phyloP scores from a whole-genome alignment of 176 grass and related monocot species.

The Guadua angustifolia region DNA sequence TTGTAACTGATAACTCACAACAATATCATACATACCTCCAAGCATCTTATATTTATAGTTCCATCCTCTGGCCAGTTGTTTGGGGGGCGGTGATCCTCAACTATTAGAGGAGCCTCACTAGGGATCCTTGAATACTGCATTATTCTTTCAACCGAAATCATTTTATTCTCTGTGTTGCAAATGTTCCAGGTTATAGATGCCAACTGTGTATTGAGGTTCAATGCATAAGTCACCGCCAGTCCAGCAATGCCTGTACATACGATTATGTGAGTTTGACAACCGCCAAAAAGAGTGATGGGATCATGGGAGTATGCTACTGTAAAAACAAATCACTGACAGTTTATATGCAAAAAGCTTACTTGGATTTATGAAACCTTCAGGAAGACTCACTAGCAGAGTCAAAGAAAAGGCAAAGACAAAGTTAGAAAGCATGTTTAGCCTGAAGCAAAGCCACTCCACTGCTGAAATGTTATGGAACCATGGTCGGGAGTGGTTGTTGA shows the following conservation, averaged over 20 bases:
- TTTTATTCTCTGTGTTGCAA: conserved; percentile 96
- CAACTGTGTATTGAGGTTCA: conserved; percentile 88
- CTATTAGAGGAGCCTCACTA: conserved; percentile 84
- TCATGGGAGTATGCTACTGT: too few species aligned
- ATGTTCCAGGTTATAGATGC: conserved; percentile 89
- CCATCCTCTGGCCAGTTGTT: conserved; percentile 85
- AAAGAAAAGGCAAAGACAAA: conserved; percentile 94
- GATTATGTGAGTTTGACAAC: conserved; percentile 30
- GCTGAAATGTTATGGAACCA: conserved; percentile 86
- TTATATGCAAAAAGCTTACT: conserved; percentile 66
- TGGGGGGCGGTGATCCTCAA: conserved; percentile 55
- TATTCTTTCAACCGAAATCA: conserved; percentile 99
- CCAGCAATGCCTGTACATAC: conserved; percentile 81
- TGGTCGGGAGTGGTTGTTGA: conserved; percentile 80
- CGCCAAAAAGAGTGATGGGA: background rate
- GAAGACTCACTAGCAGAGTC: conserved; percentile 85
- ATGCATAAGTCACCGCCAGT: conserved; percentile 91
- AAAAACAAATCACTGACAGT: background rate
- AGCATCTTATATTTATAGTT: conserved; percentile 71
- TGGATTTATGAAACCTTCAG: conserved; percentile 97
- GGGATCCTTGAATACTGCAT: conserved; percentile 87
- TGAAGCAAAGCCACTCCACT: conserved; percentile 93
- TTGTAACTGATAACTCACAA: background rate
- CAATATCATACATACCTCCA: conserved; percentile 66
- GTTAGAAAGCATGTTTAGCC: conserved; percentile 86